Conservation (phyloP, 225 moss, liverwort and hornwort genomes). For the Neckera pumila region DNA sequence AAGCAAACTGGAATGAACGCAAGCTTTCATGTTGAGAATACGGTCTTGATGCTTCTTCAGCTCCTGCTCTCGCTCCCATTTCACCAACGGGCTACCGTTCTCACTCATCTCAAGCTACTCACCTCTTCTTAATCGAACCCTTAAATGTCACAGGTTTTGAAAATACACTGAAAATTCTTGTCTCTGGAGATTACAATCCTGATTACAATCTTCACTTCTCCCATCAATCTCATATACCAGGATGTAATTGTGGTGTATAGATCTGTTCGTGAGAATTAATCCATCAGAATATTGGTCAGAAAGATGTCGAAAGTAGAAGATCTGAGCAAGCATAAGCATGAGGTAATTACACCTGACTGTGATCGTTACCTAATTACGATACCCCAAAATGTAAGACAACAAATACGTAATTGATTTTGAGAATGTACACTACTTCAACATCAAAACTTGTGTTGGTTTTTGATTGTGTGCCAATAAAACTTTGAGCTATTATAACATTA, state of each 20-base stretch:
- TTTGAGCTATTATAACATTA: too few relatives aligned
- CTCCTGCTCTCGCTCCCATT: conserved; percentile 10
- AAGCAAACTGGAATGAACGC: conserved; percentile 1
- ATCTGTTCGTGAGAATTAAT: background rate
- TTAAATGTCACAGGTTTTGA: too few relatives aligned
- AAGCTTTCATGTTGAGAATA: conserved; percentile 15
- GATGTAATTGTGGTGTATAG: too few relatives aligned
- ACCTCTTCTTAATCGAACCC: too few relatives aligned
- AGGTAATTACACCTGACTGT: background rate
- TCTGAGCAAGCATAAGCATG: background rate
- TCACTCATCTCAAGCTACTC: background rate
- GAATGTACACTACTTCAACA: background rate
- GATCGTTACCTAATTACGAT: too few relatives aligned
- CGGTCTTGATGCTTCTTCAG: conserved; percentile 23
- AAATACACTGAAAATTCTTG: too few relatives aligned
- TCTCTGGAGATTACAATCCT: too few relatives aligned
- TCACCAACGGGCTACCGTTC: background rate
- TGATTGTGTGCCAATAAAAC: background rate
- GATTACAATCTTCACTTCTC: too few relatives aligned
- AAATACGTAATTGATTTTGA: background rate
- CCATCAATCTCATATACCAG: too few relatives aligned
- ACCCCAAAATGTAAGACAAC: background rate
- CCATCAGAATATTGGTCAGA: background rate
- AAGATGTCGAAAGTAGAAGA: background rate
- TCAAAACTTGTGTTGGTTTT: background rate